phyloP scores from a whole-genome alignment of 257 asterid genomes.

The Coffea eugenioides region DNA sequence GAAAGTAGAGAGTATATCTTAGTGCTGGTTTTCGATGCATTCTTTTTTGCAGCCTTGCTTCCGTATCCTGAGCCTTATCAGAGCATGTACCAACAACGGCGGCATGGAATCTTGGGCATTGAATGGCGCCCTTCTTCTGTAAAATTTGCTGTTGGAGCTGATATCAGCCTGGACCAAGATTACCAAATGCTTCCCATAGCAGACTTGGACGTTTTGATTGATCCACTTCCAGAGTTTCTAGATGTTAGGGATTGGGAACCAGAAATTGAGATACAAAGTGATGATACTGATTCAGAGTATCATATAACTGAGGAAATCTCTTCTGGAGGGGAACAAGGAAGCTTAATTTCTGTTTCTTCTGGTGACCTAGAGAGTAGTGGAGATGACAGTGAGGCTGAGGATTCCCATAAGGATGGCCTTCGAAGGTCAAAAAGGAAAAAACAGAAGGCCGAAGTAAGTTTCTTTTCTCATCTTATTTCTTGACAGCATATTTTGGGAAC shows the following conservation, averaged over 20 bases:
- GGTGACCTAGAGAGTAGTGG: slow-evolving; percentile 62
- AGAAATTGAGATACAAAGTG: slow-evolving; percentile 79
- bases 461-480: background rate
- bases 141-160: slow-evolving; percentile 82
- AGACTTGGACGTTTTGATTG: slow-evolving; percentile 76
- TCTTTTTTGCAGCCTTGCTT: slow-evolving; percentile 58
- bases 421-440: slow-evolving; percentile 85
- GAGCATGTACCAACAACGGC: slow-evolving; percentile 75
- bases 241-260: slow-evolving; percentile 99
- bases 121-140: slow-evolving; percentile 97
- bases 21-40: background rate
- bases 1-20: background rate
- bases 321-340: slow-evolving; percentile 78
- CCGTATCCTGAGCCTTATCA: slow-evolving; percentile 98
- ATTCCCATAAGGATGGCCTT: slow-evolving; percentile 46
- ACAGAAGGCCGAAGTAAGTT: slow-evolving; percentile 58
- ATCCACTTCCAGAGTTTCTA: slow-evolving; percentile 80
- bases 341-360: slow-evolving; percentile 51
- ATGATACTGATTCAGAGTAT: slow-evolving; percentile 92
- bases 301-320: slow-evolving; percentile 76
- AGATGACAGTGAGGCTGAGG: slow-evolving; percentile 59
- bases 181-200: slow-evolving; percentile 71
- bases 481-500: background rate
- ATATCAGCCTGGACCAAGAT: slow-evolving; percentile 77
- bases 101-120: slow-evolving; percentile 86